A percentile compares a stretch with the other conserved stretches of the same genome.
Conservation (phyloP, 371 early-diverging fungal species). For the Apophysomyces sp. region DNA sequence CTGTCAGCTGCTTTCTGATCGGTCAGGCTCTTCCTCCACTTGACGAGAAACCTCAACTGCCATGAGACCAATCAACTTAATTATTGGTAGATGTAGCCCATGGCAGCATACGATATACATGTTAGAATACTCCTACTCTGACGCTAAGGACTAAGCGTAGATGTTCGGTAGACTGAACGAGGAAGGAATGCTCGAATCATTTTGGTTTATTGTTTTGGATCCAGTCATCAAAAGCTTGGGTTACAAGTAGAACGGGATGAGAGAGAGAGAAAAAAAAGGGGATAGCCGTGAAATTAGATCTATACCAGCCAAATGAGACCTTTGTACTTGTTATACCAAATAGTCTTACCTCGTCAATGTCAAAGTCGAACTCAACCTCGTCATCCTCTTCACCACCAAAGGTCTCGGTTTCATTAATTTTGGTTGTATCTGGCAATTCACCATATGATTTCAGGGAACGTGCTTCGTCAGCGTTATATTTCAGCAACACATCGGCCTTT, state of each 20-base stretch:
- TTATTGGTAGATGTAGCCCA: no score
- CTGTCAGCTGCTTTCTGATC: no score
- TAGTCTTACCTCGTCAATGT: slow-evolving; percentile 80
- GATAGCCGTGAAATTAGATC: background rate
- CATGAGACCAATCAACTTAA: no score
- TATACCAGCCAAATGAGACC: background rate
- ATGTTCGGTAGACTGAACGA: no score
- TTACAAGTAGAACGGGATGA: background rate
- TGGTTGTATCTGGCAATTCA: slow-evolving; percentile 95
- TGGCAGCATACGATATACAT: no score
- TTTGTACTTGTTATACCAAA: no score
- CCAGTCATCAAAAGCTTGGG: slow-evolving; percentile 1
- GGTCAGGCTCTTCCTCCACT: no score
- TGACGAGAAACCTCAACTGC: no score
- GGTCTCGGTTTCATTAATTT: slow-evolving; percentile 78
- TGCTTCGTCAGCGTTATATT: slow-evolving; percentile 99
- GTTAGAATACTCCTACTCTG: no score
- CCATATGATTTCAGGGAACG: slow-evolving; percentile 93
- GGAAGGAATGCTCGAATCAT: no score
- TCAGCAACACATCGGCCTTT: slow-evolving; percentile 97
- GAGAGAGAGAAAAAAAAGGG: background rate
- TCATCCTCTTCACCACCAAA: slow-evolving; percentile 74
- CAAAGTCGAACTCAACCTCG: slow-evolving; percentile 89
- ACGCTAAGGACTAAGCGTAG: no score
- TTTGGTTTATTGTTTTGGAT: background rate